Conservation (phyloP, 176 grass and related monocot species). For the Triticum turgidum region DNA sequence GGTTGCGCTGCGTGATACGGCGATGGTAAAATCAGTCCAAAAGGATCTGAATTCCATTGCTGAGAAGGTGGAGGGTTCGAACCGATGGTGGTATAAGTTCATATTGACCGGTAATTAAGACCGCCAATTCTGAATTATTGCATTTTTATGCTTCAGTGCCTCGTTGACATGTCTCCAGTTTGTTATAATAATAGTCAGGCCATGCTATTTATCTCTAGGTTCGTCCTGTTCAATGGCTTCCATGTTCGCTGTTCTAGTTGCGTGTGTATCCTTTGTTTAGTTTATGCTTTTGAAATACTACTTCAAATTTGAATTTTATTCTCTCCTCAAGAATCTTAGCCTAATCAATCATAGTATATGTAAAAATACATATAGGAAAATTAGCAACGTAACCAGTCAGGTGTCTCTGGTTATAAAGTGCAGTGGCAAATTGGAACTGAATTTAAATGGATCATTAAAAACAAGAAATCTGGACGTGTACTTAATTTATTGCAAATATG, state of each 20-base stretch:
- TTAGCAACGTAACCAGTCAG: not conserved
- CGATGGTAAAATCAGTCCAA: constrained; percentile 18
- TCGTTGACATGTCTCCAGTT: not conserved
- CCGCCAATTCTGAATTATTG: not conserved
- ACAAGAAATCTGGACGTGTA: not conserved
- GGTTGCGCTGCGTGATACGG: constrained; percentile 26
- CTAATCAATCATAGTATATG: not conserved
- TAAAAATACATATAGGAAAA: not conserved
- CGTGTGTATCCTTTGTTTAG: not conserved
- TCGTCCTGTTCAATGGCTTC: not conserved
- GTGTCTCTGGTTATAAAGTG: not conserved
- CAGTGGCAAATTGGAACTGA: not conserved
- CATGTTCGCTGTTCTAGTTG: not conserved
- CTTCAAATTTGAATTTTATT: not conserved
- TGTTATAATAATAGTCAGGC: not conserved
- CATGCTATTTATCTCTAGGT: not conserved
- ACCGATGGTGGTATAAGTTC: constrained; percentile 36
- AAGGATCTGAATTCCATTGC: constrained; percentile 38
- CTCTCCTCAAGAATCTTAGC: not conserved
- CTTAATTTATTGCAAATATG: not conserved
- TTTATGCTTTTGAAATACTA: not conserved
- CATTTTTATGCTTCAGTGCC: not conserved
- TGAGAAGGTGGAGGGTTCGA: constrained; percentile 26
- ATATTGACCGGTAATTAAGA: constrained; percentile 31
- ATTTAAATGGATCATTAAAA: not conserved